Evolutionary conservation across 495 filamentous ascomycete species (phyloP), one percentile per base, ranked within the genome.

Genomic region (Amniculicola lignicola): DNA sequence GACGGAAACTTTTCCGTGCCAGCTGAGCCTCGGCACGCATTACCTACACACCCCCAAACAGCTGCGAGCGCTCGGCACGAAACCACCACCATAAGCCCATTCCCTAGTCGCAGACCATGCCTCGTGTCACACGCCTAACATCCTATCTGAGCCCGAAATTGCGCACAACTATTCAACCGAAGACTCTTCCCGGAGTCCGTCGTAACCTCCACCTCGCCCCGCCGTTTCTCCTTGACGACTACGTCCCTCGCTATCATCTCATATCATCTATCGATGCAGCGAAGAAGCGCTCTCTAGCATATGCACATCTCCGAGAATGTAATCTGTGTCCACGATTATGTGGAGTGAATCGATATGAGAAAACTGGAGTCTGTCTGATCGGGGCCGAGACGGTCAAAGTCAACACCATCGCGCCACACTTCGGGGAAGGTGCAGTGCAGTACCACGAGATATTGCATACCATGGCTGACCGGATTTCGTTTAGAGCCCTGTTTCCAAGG

Each of bases 401-500:
- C 51, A 87, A 87, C 55, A 82, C 83, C 18, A 86, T 90, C 49
- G 85, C 86, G n/a, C 87, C 86, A 12, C 82, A 86, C 60, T 85
- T 84, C 66, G 82, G 81, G 18, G 81, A 84, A 68, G 77, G 77
- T 74, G 58, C 43, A 52, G 18, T 22, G 2, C 16, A 33, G 29
- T n/a, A 33, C 7, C 29, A 33, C 19, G 19, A 18, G 37, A 9
- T 19, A 40, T 40, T 6, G 10, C 0, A 38, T 38, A 3, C 2
- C 16, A 11, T 2, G 15, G 19, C 3, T 36, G 27, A 43, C 21
- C 16, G 23, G 72, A 56, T 67, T 68, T 5, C 70, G 66, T 38
- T 70, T 73, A 74, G 86, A 90, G 58, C 85, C 86, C 0, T 89
- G 85, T 65, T 82, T 90, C 29, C 86, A 89, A 66, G 87, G 86